These are phyloP conservation scores for Dichomitus squalens DNA, from an alignment of 1,284 basidiomycete species.

Conservation along the genomic window DNA sequence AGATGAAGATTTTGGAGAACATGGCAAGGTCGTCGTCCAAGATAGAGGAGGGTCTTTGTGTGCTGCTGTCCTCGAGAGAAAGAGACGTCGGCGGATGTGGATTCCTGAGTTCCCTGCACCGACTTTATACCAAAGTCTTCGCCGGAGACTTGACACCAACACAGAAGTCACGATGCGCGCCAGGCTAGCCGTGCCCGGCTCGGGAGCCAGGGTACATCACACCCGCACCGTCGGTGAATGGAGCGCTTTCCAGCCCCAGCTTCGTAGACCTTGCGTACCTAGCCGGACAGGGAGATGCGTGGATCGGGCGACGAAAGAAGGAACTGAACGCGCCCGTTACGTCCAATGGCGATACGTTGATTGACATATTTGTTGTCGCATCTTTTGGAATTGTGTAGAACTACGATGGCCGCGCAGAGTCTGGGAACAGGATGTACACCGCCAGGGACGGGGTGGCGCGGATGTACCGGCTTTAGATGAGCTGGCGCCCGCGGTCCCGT, in stretches of 20 bases:
- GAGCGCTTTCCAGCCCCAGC: background rate
- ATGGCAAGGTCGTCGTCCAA: background rate
- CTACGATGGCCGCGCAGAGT: background rate
- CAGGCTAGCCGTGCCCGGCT: background rate
- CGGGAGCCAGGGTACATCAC: too few species aligned
- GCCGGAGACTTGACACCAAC: background rate
- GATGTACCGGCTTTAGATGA: background rate
- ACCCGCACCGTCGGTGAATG: background rate
- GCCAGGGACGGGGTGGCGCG: background rate
- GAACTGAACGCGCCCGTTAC: background rate
- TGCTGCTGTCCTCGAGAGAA: background rate
- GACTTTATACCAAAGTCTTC: too few species aligned
- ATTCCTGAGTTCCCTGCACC: background rate
- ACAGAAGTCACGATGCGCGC: too few species aligned
- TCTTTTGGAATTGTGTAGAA: background rate
- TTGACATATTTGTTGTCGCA: background rate
- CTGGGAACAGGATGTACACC: too few species aligned
- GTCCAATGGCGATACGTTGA: constrained; percentile 2
- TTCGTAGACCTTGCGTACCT: too few species aligned
- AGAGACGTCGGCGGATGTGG: background rate
- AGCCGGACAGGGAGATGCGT: background rate
- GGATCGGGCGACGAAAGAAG: background rate
- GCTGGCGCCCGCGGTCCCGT: too few species aligned
- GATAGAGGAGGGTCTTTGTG: background rate
- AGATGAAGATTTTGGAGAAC: constrained; percentile 11